Percentiles rank a stretch among this genome's conserved stretches.
phyloP scores from a whole-genome alignment of 1,139 yeast species.

The Groenewaldozyma sp. region DNA sequence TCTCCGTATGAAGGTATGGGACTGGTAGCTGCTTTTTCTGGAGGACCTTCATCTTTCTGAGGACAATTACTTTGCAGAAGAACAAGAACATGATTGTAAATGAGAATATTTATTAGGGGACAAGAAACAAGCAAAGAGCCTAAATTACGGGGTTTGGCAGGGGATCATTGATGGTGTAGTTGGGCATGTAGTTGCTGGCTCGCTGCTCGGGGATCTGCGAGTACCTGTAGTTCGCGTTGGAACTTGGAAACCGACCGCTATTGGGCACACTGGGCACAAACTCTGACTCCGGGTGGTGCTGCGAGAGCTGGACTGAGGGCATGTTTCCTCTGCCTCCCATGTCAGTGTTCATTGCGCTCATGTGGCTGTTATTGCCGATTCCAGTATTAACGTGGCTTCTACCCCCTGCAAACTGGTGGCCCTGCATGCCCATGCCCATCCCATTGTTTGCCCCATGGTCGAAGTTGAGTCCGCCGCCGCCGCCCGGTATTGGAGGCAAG shows the following conservation, averaged over 20 bases:
- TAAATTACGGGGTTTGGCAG: slow-evolving; percentile 15
- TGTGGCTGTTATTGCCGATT: not conserved
- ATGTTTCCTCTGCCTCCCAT: not conserved
- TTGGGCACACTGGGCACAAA: not conserved
- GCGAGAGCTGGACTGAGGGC: not conserved
- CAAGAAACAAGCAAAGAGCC: not conserved
- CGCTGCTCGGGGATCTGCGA: not conserved
- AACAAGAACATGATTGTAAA: too few relatives aligned
- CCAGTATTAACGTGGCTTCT: too few relatives aligned
- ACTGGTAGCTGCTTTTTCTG: slow-evolving; percentile 27
- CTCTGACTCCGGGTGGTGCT: too few relatives aligned
- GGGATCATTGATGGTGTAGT: slow-evolving; percentile 14
- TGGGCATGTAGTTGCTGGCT: slow-evolving; percentile 10
- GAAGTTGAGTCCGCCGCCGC: not conserved
- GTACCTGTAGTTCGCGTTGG: not conserved
- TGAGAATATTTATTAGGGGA: not conserved
- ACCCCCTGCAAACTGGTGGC: too few relatives aligned
- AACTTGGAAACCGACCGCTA: not conserved
- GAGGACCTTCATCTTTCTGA: slow-evolving; percentile 28
- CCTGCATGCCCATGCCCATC: too few relatives aligned
- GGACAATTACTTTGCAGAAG: too few relatives aligned
- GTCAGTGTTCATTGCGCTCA: not conserved
- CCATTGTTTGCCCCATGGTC: not conserved
- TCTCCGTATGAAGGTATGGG: slow-evolving; percentile 25
- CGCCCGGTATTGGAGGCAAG: slow-evolving; percentile 3